A percentile compares a stretch with the other conserved stretches of the same genome.
Evolutionary conservation across 1,284 basidiomycete species (phyloP).

Genomic region (Megacollybia platyphylla): DNA sequence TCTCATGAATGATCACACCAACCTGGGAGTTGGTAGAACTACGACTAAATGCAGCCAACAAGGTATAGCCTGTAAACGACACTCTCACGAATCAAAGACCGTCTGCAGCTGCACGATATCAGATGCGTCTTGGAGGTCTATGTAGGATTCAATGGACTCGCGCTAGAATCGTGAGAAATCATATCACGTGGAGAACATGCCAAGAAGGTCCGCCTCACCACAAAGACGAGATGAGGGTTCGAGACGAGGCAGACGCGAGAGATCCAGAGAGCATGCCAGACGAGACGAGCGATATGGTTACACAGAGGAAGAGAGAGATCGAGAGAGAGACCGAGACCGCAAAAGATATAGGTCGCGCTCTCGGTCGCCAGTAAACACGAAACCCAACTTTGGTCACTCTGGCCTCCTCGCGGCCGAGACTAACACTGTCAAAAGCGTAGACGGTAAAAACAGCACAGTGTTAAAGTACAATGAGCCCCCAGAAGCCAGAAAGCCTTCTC

Average conservation of each 20-base stretch:
- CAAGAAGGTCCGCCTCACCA: background rate
- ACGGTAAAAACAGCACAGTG: conserved; percentile 68
- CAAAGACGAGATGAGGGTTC: background rate
- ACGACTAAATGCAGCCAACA: too few relatives aligned
- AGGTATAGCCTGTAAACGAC: too few relatives aligned
- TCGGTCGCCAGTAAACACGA: conserved; percentile 35
- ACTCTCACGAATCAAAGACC: too few relatives aligned
- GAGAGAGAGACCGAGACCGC: conserved; percentile 28
- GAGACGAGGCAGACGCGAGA: conserved; percentile 1
- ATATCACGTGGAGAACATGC: background rate
- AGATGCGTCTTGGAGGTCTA: too few relatives aligned
- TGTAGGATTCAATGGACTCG: too few relatives aligned
- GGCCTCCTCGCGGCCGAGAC: conserved; percentile 93
- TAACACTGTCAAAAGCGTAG: conserved; percentile 66
- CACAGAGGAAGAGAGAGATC: conserved; percentile 24
- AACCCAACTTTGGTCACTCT: conserved; percentile 82
- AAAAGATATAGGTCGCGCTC: conserved; percentile 27
- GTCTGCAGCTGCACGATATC: too few relatives aligned
- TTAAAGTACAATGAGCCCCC: conserved; percentile 99
- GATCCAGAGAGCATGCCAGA: conserved; percentile 4
- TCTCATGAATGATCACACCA: too few relatives aligned
- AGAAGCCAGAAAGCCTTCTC: conserved; percentile 84
- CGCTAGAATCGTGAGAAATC: background rate
- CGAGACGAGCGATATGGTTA: conserved; percentile 14
- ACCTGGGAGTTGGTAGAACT: too few relatives aligned